Evolutionary conservation across 108 stramenopile species (phyloP).

Genomic region (Cyclostephanos tholiformis): DNA sequence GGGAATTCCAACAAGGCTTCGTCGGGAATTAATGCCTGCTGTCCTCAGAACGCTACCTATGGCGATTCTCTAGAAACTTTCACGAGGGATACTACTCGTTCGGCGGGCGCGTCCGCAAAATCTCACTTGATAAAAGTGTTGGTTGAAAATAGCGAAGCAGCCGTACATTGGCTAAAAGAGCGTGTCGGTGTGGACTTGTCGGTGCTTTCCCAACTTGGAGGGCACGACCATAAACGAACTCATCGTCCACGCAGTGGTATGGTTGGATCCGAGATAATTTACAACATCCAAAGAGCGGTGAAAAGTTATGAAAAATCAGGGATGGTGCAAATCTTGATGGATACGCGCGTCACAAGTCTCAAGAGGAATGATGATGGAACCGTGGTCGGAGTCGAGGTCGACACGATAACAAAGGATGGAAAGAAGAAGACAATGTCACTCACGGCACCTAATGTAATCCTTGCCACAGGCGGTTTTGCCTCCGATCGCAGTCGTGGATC

Average conservation of each 20-base stretch:
- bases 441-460: conserved; percentile 70
- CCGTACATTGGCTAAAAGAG: conserved; percentile 82
- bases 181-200: conserved; percentile 84
- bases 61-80: conserved; percentile 74
- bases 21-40: conserved; percentile 90
- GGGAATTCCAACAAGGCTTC: conserved; percentile 95
- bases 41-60: conserved; percentile 66
- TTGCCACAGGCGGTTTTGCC: conserved; percentile 93
- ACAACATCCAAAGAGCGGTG: conserved; percentile 81
- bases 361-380: conserved; percentile 57
- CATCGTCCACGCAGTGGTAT: conserved; percentile 86
- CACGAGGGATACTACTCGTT: conserved; percentile 78
- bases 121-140: conserved; percentile 75
- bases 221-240: conserved; percentile 86
- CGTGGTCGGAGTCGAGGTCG: conserved; percentile 66
- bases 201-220: conserved; percentile 87
- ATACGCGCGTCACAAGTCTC: conserved; percentile 68
- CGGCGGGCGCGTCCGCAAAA: conserved; percentile 71
- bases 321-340: conserved; percentile 71
- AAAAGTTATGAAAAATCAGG: conserved; percentile 79
- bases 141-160: conserved; percentile 70
- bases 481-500: conserved; percentile 73
- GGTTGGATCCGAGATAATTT: conserved; percentile 90
- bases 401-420: conserved; percentile 25
- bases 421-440: conserved; percentile 36